A percentile compares a stretch with the other conserved stretches of the same genome.
Evolutionary conservation across 2,329 filamentous ascomycete species (phyloP).

Genomic region (Aphanocladium album): DNA sequence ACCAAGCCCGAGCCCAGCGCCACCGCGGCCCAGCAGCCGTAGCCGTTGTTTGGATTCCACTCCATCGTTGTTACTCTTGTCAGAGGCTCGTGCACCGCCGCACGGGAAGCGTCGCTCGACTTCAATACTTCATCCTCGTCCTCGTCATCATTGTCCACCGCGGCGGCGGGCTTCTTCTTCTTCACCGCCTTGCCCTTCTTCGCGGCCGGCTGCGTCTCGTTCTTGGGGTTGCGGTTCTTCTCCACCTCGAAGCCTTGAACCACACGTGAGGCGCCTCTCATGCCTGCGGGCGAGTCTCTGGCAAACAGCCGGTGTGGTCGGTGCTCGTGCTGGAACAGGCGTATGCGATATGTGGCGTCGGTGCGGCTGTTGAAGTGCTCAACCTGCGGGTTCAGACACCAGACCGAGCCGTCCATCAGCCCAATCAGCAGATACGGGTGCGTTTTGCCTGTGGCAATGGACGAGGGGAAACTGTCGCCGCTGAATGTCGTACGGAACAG

Average conservation of each 20-base stretch:
- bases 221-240: slow-evolving; percentile 42
- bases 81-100: slow-evolving; percentile 55
- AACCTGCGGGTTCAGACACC: slow-evolving; percentile 37
- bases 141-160: slow-evolving; percentile 22
- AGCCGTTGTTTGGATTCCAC: slow-evolving; percentile 65
- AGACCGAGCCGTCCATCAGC: slow-evolving; percentile 50
- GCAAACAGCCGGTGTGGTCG: slow-evolving; percentile 30
- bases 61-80: slow-evolving; percentile 57
- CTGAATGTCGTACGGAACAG: slow-evolving; percentile 48
- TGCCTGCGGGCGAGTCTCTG: slow-evolving; percentile 22
- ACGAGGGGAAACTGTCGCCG: slow-evolving; percentile 45
- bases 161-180: slow-evolving; percentile 28
- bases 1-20: slow-evolving; percentile 64
- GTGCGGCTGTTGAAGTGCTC: slow-evolving; percentile 32
- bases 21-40: slow-evolving; percentile 61
- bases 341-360: slow-evolving; percentile 30
- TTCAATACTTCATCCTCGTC: slow-evolving; percentile 30
- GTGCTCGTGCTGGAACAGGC: slow-evolving; percentile 52
- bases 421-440: slow-evolving; percentile 52
- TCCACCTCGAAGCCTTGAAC: slow-evolving; percentile 48
- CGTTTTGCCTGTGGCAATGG: slow-evolving; percentile 43
- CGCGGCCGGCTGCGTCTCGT: slow-evolving; percentile 30
- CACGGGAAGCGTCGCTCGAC: slow-evolving; percentile 35
- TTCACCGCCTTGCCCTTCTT: slow-evolving; percentile 33
- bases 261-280: slow-evolving; percentile 47